Percentiles rank a stretch among this genome's conserved stretches.
phyloP scores from a whole-genome alignment of 2,329 filamentous ascomycete species.

The Trichoderma sp. region DNA sequence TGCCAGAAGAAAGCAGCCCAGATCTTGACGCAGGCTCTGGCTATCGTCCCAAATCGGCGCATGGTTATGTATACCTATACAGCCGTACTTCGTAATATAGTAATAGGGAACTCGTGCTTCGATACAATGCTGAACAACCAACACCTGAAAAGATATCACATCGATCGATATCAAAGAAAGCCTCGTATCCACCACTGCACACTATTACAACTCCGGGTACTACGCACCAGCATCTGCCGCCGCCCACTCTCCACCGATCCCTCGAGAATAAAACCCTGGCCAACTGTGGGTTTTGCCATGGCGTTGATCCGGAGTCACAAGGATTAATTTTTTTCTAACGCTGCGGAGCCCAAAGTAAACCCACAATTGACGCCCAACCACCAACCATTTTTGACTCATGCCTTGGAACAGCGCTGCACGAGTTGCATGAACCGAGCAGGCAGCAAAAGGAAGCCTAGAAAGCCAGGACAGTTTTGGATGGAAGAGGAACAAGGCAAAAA shows the following conservation, averaged over 20 bases:
- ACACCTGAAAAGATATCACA: not conserved
- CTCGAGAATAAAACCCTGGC: not conserved
- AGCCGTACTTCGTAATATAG: not conserved
- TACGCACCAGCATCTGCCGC: not conserved
- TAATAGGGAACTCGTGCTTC: not conserved
- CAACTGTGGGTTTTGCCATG: conserved; percentile 2
- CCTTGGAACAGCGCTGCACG: conserved; percentile 18
- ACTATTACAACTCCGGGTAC: not conserved
- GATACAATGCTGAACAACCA: not conserved
- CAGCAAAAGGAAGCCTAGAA: conserved; percentile 18
- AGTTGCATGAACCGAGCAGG: conserved; percentile 26
- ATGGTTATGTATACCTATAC: not conserved
- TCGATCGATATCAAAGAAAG: conserved; percentile 1
- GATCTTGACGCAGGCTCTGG: not conserved
- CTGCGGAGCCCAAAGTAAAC: conserved; percentile 20
- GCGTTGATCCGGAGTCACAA: not conserved
- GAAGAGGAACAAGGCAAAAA: not conserved
- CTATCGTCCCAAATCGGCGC: not conserved
- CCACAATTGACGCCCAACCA: conserved; percentile 26
- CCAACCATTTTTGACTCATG: conserved; percentile 20
- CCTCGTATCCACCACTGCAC: conserved; percentile 1
- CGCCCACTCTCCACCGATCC: not conserved
- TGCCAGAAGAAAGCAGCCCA: not conserved
- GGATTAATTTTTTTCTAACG: not conserved
- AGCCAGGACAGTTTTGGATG: not conserved